Percentiles rank a stretch among this genome's conserved stretches.
phyloP scores from a whole-genome alignment of 2,329 filamentous ascomycete species.

The Stromatinia cepivora region DNA sequence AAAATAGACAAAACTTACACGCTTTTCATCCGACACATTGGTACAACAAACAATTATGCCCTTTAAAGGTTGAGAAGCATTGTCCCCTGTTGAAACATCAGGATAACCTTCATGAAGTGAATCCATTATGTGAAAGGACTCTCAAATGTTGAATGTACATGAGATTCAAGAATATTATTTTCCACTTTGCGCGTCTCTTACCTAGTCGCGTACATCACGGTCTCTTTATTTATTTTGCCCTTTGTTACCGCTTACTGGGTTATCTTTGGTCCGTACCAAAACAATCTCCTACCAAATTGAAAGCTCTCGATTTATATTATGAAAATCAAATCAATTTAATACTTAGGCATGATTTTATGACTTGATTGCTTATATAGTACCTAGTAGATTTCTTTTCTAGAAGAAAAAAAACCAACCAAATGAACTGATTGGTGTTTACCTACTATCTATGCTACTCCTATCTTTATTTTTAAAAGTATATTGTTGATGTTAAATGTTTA shows the following conservation, averaged over 20 bases:
- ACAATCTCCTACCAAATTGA: background rate
- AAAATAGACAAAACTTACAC: conserved; percentile 54
- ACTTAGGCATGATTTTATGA: background rate
- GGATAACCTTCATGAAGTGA: background rate
- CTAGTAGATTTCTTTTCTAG: no score
- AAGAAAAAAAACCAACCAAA: no score
- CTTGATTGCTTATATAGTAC: background rate
- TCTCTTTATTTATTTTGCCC: conserved; percentile 17
- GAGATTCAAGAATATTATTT: conserved; percentile 10
- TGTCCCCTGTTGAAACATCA: conserved; percentile 12
- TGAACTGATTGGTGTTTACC: background rate
- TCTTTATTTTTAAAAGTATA: background rate
- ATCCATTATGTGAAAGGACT: conserved; percentile 3
- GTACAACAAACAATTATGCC: conserved; percentile 86
- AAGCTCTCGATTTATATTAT: background rate
- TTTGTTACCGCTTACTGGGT: background rate
- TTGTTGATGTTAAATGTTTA: background rate
- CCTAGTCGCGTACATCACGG: conserved; percentile 1
- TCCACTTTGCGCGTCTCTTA: conserved; percentile 17
- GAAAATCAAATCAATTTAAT: background rate
- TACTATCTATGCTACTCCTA: background rate
- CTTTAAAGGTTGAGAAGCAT: conserved; percentile 50
- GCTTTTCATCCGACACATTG: conserved; percentile 74
- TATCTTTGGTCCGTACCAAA: background rate
- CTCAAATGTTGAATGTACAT: conserved; percentile 13